Evolutionary conservation across 495 filamentous ascomycete species (phyloP).

Genomic region (Podospora pseudoanserina): DNA sequence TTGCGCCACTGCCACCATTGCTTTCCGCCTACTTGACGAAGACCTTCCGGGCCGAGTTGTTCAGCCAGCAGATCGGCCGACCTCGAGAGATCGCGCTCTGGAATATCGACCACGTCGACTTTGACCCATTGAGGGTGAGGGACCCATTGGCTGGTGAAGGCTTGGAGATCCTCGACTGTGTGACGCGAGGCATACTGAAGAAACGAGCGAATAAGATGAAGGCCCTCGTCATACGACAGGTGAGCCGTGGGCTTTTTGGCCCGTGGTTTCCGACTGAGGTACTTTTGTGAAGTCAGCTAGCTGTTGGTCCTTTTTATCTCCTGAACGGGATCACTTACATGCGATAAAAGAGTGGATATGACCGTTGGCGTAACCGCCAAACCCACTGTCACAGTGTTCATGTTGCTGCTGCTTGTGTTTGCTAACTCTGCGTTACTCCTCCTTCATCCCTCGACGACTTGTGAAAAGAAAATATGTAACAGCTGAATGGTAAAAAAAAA

Average conservation of each 20-base stretch:
- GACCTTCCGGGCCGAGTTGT: slow-evolving; percentile 71
- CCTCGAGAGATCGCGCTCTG: slow-evolving; percentile 53
- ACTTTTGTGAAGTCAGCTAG: slow-evolving; percentile 47
- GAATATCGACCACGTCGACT: slow-evolving; percentile 67
- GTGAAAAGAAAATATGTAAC: neutral
- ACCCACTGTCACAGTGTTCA: slow-evolving; percentile 71
- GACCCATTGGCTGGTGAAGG: slow-evolving; percentile 85
- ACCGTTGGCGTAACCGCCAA: slow-evolving; percentile 76
- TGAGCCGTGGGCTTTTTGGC: slow-evolving; percentile 77
- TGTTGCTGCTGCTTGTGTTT: slow-evolving; percentile 13
- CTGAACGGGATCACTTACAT: slow-evolving; percentile 52
- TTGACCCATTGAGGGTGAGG: slow-evolving; percentile 86
- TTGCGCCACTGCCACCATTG: slow-evolving; percentile 94
- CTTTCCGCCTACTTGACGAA: slow-evolving; percentile 71
- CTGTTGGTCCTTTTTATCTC: slow-evolving; percentile 14
- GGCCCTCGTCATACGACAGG: slow-evolving; percentile 89
- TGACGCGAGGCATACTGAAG: slow-evolving; percentile 77
- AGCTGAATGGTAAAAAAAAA: neutral
- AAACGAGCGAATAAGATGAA: slow-evolving; percentile 83
- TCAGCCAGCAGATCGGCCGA: slow-evolving; percentile 60
- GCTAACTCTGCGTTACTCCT: slow-evolving; percentile 1
- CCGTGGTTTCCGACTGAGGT: slow-evolving; percentile 70
- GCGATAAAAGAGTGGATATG: slow-evolving; percentile 70
- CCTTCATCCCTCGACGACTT: neutral
- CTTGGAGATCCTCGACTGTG: slow-evolving; percentile 86